Base-by-base conservation (phyloP, 1,139 yeast genomes). In the Nematodospora anomalae region DNA sequence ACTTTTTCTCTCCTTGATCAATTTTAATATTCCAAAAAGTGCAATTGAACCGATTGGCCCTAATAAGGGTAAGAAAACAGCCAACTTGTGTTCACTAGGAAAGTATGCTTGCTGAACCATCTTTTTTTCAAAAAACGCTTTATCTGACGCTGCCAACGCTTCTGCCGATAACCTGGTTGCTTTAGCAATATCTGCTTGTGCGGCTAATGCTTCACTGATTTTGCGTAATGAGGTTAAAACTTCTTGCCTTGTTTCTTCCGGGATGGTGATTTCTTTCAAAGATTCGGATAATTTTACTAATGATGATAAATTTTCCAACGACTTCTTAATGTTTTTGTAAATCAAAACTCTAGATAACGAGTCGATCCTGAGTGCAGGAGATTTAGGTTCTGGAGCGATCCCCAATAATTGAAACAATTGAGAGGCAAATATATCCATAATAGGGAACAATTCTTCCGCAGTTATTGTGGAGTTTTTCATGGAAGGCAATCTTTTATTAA, bases 51-150 rank as follows among this genome's bases (percentile, higher is more conserved):
- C 64, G 16, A 89, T 65, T 1, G 98, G 98, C 0, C 97, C 97
- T 26, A 89, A 60, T 36, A 92, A 64, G 0, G 97, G 98, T 51
- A 88, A 68, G 47, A 89, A 92, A 0, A 92, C 96, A 0, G 97
- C 97, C 52, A 90, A 68, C 55, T 88, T 89, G 57, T 92, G 97
- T 54, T 90, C 97, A 47, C 87, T 90, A 0, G 97, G 97, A 68
- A 90, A 89, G 53, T 85, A 89, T 33, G 85, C 86, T 54, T 90
- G 97, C 52, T 88, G 96, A 6, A 90, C 92, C 95, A 92, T 90
- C 58, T 84, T 90, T 51, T 86, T 85, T 48, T 90, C 95, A 57
- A 90, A 92, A 52, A 92, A 90, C 0, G 97, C 97, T 26, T 68
- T 65, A 50, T 88, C 85, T 1, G 95, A 80, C 24, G 66, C 58